Evolutionary conservation across 768 basidiomycete genomes (phyloP).

Genomic region (Cyathus striatus): DNA sequence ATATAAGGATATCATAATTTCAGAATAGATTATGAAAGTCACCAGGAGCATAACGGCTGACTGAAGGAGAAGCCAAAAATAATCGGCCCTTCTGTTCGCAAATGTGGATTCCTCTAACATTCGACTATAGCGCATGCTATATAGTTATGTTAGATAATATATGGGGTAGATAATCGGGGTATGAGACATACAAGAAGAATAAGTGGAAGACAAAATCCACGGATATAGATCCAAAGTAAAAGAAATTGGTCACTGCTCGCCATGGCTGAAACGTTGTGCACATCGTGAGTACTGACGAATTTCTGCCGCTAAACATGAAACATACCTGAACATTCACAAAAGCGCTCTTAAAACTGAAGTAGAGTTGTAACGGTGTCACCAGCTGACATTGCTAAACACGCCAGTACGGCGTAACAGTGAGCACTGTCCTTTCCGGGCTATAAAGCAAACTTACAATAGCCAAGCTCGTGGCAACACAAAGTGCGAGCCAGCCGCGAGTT

Average conservation of each 20-base stretch:
- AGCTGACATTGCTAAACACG: slow-evolving; percentile 79
- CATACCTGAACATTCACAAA: slow-evolving; percentile 78
- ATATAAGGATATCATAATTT: slow-evolving; percentile 3
- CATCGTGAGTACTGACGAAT: background rate
- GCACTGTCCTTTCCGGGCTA: too few species aligned
- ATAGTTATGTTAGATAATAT: slow-evolving; percentile 2
- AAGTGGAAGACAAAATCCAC: slow-evolving; percentile 95
- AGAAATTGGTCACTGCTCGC: slow-evolving; percentile 87
- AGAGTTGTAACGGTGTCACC: slow-evolving; percentile 86
- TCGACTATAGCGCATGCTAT: slow-evolving; percentile 92
- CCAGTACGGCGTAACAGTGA: background rate
- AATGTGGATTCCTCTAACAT: slow-evolving; percentile 98
- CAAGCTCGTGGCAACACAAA: slow-evolving; percentile 75
- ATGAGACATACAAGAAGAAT: slow-evolving; percentile 89
- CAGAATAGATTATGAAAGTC: too few species aligned
- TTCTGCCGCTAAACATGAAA: background rate
- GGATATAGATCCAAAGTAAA: slow-evolving; percentile 92
- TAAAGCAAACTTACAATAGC: slow-evolving; percentile 67
- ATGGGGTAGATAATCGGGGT: background rate
- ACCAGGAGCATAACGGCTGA: slow-evolving; percentile 87
- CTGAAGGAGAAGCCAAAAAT: slow-evolving; percentile 88
- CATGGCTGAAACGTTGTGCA: slow-evolving; percentile 61
- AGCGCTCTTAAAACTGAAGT: slow-evolving; percentile 85
- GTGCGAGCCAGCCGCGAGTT: slow-evolving; percentile 79
- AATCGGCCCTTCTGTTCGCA: slow-evolving; percentile 86